These are phyloP conservation scores for Lachnellula arida DNA, from an alignment of 2,329 filamentous ascomycete genomes.

Conservation along the genomic window DNA sequence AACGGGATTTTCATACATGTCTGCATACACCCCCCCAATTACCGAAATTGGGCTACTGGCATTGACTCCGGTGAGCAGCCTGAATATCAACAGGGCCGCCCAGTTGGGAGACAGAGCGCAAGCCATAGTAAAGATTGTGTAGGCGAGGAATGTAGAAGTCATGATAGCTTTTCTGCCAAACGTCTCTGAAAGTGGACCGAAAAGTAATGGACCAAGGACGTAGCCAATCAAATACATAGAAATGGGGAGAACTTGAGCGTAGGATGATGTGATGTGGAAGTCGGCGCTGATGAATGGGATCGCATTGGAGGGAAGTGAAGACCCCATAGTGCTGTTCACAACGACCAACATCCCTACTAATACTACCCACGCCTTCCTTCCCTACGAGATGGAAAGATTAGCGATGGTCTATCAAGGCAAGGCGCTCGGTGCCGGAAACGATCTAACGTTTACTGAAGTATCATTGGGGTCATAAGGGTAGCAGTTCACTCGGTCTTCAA, in stretches of 20 bases:
- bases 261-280: slow-evolving; percentile 48
- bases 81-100: slow-evolving; percentile 55
- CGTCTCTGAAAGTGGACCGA: slow-evolving; percentile 63
- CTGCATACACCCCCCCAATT: slow-evolving; percentile 60
- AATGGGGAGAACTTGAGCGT: slow-evolving; percentile 47
- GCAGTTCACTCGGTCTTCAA: neutral
- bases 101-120: slow-evolving; percentile 60
- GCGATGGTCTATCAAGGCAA: neutral
- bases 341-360: slow-evolving; percentile 54
- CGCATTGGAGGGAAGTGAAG: slow-evolving; percentile 59
- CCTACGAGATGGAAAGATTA: slow-evolving; percentile 31
- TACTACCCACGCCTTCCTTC: slow-evolving; percentile 51
- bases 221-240: slow-evolving; percentile 62
- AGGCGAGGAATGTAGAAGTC: slow-evolving; percentile 63
- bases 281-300: slow-evolving; percentile 52
- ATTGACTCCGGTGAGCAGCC: slow-evolving; percentile 56
- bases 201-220: slow-evolving; percentile 51
- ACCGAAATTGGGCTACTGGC: slow-evolving; percentile 58
- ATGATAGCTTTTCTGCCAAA: slow-evolving; percentile 54
- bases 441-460: neutral
- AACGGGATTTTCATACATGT: slow-evolving; percentile 55
- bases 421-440: neutral
- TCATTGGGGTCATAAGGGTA: no score
- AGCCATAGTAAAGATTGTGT: slow-evolving; percentile 62
- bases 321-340: slow-evolving; percentile 64